A percentile compares a stretch with the other conserved stretches of the same genome.
Conservation (phyloP, 164 flowering plant species). For the Annona squamosa region DNA sequence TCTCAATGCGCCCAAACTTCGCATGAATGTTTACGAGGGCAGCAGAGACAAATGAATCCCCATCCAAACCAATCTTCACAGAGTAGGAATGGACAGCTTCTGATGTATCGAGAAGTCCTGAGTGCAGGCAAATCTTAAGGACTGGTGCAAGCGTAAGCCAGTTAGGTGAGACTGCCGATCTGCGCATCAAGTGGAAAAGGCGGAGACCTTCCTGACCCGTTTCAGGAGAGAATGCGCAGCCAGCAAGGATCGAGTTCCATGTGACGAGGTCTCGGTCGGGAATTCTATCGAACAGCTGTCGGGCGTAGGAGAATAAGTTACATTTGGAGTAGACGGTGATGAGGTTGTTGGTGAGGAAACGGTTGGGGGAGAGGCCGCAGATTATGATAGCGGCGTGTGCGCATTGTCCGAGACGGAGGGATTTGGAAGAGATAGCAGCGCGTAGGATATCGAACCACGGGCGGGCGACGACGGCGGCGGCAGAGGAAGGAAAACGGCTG, state of each 20-base stretch:
- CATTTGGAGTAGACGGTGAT: constrained; percentile 43
- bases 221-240: constrained; percentile 23
- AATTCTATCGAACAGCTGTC: constrained; percentile 36
- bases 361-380: constrained; percentile 21
- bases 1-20: constrained; percentile 23
- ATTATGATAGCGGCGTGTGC: constrained; percentile 33
- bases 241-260: constrained; percentile 49
- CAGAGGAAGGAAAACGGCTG: constrained; percentile 4
- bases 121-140: constrained; percentile 35
- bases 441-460: constrained; percentile 43
- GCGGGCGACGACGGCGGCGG: constrained; percentile 28
- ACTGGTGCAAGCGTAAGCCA: constrained; percentile 42
- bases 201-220: constrained; percentile 25
- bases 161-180: constrained; percentile 10
- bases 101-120: constrained; percentile 19
- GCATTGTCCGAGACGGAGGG: constrained; percentile 32
- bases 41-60: constrained; percentile 38
- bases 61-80: constrained; percentile 35
- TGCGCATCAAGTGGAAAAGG: constrained; percentile 24
- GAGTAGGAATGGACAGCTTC: constrained; percentile 43
- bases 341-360: constrained; percentile 45
- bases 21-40: constrained; percentile 40
- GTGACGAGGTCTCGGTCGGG: constrained; percentile 37
- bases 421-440: constrained; percentile 26
- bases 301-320: constrained; percentile 31